Base-by-base conservation (phyloP, 495 filamentous ascomycete genomes). In the Daldinia concentrica region DNA sequence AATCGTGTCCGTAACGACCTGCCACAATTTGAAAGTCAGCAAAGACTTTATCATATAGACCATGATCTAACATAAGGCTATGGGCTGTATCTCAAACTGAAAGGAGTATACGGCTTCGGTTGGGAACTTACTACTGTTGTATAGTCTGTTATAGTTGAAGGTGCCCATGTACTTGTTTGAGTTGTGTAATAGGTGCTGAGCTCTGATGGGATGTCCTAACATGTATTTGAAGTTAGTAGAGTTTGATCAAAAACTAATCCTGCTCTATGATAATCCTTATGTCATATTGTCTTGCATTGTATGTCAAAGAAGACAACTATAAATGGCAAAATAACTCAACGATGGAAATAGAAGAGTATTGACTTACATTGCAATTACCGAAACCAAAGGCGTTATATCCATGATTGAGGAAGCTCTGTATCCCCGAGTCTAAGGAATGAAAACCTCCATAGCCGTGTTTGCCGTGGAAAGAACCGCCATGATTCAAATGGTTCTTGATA, bases 301-400 rank as follows among this genome's bases (percentile, higher is more conserved):
- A 14, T 52, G 15, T 36, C 1, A 52, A 26, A 52, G n/a, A 9
- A 17, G 52, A 17, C 4, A 6, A 34, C 6, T 5, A 52, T 27
- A 8, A 26, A 29, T 1, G 45, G 12, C 9, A 12, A 50, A 15
- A 32, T 0, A 14, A 6, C 3, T 1, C 4, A 26, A 12, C 11
- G 12, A 27, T 6, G 37, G 14, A 8, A 24, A 32, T 60, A 15
- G 7, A 45, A n/a, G 17, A 12, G 48, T 7, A 8, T 15, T 57
- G 7, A 36, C 71, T 73, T 66, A 73, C 71, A 63, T 59, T 29
- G 30, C 71, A 73, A 22, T 69, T 69, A 1, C 58, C 37, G 17
- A 69, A 66, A 26, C 71, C 62, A 24, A 73, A 73, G 6, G 66
- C 66, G 9, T 39, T 32, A 56, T 37, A 73, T 22, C 71, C 71